Evolutionary conservation across 148 eudicot genomes (phyloP).

Genomic region (Rhododendron ovatum): DNA sequence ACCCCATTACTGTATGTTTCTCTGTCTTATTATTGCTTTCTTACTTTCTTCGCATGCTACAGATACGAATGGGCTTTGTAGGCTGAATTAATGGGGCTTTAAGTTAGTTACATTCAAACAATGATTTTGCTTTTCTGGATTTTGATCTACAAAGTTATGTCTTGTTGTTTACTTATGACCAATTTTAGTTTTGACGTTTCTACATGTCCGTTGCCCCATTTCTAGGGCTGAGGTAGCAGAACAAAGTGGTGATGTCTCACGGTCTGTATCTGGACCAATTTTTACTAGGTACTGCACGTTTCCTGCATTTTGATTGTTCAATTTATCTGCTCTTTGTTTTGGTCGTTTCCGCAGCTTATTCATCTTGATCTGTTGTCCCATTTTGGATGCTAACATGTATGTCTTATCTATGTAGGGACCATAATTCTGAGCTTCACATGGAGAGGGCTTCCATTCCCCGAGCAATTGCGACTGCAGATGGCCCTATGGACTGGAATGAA

Average conservation of each 20-base stretch:
- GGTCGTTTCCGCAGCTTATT: not conserved
- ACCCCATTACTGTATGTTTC: not conserved
- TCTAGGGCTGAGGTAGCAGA: conserved; percentile 78
- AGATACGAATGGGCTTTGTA: not conserved
- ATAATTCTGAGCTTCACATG: conserved; percentile 50
- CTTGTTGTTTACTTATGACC: not conserved
- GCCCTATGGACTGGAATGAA: conserved; percentile 96
- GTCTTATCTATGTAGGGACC: conserved; percentile 49
- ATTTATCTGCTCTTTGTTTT: not conserved
- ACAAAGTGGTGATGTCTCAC: conserved; percentile 87
- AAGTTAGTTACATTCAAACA: not conserved
- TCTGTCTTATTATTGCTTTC: not conserved
- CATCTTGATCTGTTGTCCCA: not conserved
- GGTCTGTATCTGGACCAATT: conserved; percentile 58
- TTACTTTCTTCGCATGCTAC: not conserved
- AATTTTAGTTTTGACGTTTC: not conserved
- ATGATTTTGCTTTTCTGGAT: not conserved
- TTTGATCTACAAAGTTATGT: not conserved
- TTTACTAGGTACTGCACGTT: conserved; percentile 51
- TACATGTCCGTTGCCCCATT: not conserved
- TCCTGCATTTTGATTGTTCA: not conserved
- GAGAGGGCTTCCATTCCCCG: conserved; percentile 55
- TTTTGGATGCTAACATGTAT: conserved; percentile 1
- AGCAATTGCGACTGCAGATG: conserved; percentile 40
- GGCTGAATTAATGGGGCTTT: not conserved